Evolutionary conservation across 164 flowering plant genomes (phyloP), one percentile per base, ranked within the genome.

Genomic region (Piper betle): DNA sequence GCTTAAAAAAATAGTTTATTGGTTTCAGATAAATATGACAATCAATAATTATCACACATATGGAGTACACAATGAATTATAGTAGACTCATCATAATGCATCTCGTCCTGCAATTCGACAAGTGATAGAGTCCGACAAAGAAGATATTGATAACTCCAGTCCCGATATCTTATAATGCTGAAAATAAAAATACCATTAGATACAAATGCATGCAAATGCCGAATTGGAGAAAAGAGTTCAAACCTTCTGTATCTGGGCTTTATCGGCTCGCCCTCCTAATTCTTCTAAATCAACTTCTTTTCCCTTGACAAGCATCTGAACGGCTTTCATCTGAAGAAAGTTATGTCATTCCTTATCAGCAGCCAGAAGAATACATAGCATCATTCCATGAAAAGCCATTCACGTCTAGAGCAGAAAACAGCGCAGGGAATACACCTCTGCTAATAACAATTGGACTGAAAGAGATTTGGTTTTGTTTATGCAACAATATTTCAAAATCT

Each of bases 81-180:
- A 46, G 11, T 46, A 15, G 50, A 46, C 3, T 68, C 58, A 57
- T 84, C 73, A 87, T 64, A 88, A 68, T 19, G 94, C 87, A 73
- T 90, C 94, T 17, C 97, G 80, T 10, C 84, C 80, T 61, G 96
- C 94, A 68, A 93, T 87, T 37, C 96, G 83, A 71, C 97, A 93
- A 20, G 79, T 72, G 48, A 90, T 90, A 39, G 94, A 89, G 78
- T 87, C 92, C 43, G 88, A 82, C 62, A 93, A 71, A 0, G 96
- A 74, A 39, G 97, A 91, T 62, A 90, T 77, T 53, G 77, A 83
- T 40, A 86, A 67, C 74, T 90, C 99, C 58, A 20, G 60, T 25
- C 67, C 73, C 37, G 99, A 57, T 68, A 93, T 88, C 66, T 88
- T 93, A 73, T 82, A 93, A 66, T 83, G 96, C 97, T 93, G 96